Base-by-base conservation (phyloP, 176 grass and related monocot genomes). In the Carex parvula region DNA sequence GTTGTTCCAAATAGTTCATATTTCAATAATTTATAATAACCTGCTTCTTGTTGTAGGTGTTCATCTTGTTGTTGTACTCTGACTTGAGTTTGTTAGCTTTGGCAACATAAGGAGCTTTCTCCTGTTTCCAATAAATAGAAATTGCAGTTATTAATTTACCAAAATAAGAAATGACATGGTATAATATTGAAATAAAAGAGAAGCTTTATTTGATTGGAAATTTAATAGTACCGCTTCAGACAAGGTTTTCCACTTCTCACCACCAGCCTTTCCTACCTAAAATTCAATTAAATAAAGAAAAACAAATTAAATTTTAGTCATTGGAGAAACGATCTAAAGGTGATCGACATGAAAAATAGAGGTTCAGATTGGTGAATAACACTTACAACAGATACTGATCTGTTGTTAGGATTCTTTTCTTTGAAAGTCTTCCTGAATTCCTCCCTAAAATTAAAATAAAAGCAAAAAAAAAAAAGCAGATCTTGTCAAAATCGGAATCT, bases 321-420 rank as follows among this genome's bases (percentile, higher is more conserved):
- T 0, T 13, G 5, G 0, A 1, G 33, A 50, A 37, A 60, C 6
- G 8, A 42, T 46, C 42, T 46, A 3, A 68, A 54, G 67, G 63
- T 64, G 15, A 71, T 39, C 65, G 3, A 22, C 42, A 12, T 20
- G 4, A 32, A 74, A 72, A 64, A 73, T 10, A 53, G 20, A 33
- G 1, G 44, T 61, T 12, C 10, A 63, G 33, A 80, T 61, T 41
- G 5, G 37, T 6, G 0, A 2, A 1, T 6, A 81, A 44, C 62
- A 85, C 91, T 87, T 86, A 98, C 95, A 33, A 87, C 95, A 24
- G 92, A 88, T 2, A 98, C 95, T 8, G 89, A 92, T 89, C 85
- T 94, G 18, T 98, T 98, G 82, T 94, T 94, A 22, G 95, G 95
- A 89, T 98, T 92, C 89, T 94, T 94, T 89, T 98, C 89, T 86